phyloP scores from a whole-genome alignment of 495 filamentous ascomycete genomes.

The Terfezia claveryi region DNA sequence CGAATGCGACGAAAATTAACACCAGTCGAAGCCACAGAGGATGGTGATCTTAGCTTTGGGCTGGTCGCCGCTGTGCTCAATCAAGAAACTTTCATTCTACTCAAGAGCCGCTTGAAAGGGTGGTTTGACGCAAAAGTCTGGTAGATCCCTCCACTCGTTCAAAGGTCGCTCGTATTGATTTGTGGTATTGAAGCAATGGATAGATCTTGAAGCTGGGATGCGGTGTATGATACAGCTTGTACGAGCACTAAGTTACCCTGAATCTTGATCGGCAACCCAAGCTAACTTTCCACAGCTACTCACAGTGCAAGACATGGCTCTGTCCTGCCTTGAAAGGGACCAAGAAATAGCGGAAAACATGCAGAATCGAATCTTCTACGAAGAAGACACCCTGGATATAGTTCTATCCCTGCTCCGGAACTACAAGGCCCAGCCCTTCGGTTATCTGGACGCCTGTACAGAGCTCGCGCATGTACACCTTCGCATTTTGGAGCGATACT shows the following conservation, averaged over 20 bases:
- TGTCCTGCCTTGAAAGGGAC: constrained; percentile 68
- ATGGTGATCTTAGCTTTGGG: constrained; percentile 34
- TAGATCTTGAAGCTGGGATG: constrained; percentile 68
- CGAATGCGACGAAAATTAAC: constrained; percentile 40
- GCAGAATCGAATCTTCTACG: constrained; percentile 89
- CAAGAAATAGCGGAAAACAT: constrained; percentile 98
- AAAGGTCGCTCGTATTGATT: not conserved
- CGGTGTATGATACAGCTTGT: constrained; percentile 61
- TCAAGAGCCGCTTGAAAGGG: constrained; percentile 63
- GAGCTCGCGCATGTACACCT: constrained; percentile 82
- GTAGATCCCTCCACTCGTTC: constrained; percentile 19
- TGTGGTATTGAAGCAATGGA: not conserved
- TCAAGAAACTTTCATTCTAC: constrained; percentile 72
- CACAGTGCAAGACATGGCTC: constrained; percentile 83
- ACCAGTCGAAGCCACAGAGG: constrained; percentile 35
- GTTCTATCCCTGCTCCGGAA: constrained; percentile 53
- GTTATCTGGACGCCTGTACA: constrained; percentile 78
- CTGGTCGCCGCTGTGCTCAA: constrained; percentile 74
- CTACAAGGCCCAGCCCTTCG: constrained; percentile 85
- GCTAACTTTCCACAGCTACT: constrained; percentile 27
- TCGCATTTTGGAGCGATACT: constrained; percentile 77
- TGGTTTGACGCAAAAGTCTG: constrained; percentile 63
- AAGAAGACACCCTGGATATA: constrained; percentile 78
- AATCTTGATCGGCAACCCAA: not conserved
- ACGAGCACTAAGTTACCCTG: not conserved